phyloP scores from a whole-genome alignment of 345 rosid genomes.

The Cochlearia excelsa region DNA sequence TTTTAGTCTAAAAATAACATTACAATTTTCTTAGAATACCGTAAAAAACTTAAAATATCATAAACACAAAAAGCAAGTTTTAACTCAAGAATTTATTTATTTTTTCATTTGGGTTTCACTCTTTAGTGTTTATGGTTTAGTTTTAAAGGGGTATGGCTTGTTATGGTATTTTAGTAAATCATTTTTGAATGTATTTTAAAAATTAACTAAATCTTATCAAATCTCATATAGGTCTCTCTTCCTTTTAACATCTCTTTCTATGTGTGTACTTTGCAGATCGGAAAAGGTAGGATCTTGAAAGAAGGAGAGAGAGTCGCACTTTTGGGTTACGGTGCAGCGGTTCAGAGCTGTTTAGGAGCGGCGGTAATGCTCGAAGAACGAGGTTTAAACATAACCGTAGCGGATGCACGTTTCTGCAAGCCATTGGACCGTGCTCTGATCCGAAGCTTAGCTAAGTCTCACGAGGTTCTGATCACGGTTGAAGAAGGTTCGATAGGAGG shows the following conservation, averaged over 20 bases:
- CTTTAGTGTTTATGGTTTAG: too few species aligned
- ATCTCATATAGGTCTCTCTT: not conserved
- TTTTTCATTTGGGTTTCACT: too few species aligned
- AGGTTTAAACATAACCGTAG: slow-evolving; percentile 63
- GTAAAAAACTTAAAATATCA: too few species aligned
- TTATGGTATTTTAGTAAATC: too few species aligned
- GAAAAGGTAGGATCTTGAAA: slow-evolving; percentile 71
- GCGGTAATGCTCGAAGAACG: slow-evolving; percentile 50
- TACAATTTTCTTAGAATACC: too few species aligned
- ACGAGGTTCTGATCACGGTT: slow-evolving; percentile 75
- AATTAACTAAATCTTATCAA: too few species aligned
- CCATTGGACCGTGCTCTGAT: slow-evolving; percentile 77
- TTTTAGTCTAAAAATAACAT: too few species aligned
- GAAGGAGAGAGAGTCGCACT: slow-evolving; percentile 92
- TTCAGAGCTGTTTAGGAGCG: slow-evolving; percentile 85
- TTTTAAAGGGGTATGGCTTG: too few species aligned
- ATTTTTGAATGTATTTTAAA: too few species aligned
- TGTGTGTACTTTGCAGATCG: slow-evolving; percentile 48
- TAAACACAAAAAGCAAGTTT: too few species aligned
- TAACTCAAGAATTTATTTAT: too few species aligned
- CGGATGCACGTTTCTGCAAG: slow-evolving; percentile 90
- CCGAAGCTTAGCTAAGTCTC: slow-evolving; percentile 78
- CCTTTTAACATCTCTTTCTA: not conserved
- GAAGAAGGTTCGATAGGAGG: slow-evolving; percentile 99
- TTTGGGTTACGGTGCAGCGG: slow-evolving; percentile 83